phyloP scores from a whole-genome alignment of 73 alveolate species.

The Tetrahymena elliotti region DNA sequence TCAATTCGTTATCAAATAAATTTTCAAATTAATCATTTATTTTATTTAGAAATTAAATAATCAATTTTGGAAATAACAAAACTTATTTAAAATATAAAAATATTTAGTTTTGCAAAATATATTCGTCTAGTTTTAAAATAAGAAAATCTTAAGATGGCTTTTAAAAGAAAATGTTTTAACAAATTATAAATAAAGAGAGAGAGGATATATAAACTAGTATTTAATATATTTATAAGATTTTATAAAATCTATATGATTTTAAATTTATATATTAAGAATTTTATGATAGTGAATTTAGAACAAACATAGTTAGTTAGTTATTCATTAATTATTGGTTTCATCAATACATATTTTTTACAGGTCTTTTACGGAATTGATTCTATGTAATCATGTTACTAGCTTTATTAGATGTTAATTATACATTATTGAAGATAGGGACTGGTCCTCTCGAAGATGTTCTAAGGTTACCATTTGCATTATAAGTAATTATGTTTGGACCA shows the following conservation, averaged over 20 bases:
- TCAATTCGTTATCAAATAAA: too few relatives aligned
- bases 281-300: too few relatives aligned
- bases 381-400: neutral
- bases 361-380: neutral
- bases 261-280: neutral
- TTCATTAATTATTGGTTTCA: neutral
- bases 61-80: too few relatives aligned
- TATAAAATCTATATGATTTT: neutral
- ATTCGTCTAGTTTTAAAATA: too few relatives aligned
- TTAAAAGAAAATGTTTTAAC: neutral
- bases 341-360: neutral
- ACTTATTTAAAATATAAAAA: too few relatives aligned
- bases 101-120: too few relatives aligned
- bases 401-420: neutral
- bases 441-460: neutral
- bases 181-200: neutral
- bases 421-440: neutral
- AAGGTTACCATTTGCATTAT: neutral
- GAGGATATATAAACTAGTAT: neutral
- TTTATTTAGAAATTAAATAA: too few relatives aligned
- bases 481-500: neutral
- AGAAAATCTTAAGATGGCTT: too few relatives aligned
- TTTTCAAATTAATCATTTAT: too few relatives aligned
- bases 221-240: too few relatives aligned
- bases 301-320: too few relatives aligned